phyloP scores from a whole-genome alignment of 176 grass and related monocot genomes.

The Cenchrus purpureus region DNA sequence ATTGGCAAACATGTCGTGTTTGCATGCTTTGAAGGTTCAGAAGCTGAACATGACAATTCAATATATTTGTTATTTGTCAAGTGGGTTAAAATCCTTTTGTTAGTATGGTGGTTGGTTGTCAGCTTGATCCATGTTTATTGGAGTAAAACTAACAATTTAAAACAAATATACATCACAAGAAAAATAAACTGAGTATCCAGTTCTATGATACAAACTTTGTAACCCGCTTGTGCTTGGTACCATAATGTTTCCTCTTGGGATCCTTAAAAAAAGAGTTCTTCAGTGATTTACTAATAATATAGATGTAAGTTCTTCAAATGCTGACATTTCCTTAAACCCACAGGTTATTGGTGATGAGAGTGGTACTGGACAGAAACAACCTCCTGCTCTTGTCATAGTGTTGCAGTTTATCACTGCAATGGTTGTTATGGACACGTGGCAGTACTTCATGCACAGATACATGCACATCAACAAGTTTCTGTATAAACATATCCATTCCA shows the following conservation, averaged over 20 bases:
- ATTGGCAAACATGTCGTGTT: not conserved
- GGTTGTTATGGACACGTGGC: constrained; percentile 92
- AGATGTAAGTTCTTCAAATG: constrained; percentile 10
- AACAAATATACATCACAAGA: not conserved
- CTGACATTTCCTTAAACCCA: constrained; percentile 29
- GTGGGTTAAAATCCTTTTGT: not conserved
- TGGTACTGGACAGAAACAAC: constrained; percentile 51
- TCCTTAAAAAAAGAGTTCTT: not conserved
- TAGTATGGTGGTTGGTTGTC: not conserved
- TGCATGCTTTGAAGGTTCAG: constrained; percentile 23
- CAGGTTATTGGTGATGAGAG: constrained; percentile 77
- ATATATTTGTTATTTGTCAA: not conserved
- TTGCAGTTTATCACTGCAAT: constrained; percentile 68
- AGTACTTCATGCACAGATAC: constrained; percentile 93
- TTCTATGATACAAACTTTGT: not conserved
- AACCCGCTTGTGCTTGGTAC: not conserved
- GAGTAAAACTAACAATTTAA: not conserved
- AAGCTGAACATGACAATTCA: constrained; percentile 15
- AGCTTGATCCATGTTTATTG: not conserved
- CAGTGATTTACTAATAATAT: constrained; percentile 3
- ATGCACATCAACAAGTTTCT: constrained; percentile 89
- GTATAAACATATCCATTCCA: constrained; percentile 85
- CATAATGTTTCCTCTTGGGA: not conserved
- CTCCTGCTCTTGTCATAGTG: constrained; percentile 49
- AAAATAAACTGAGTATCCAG: not conserved